These are phyloP conservation scores for Hortiboletus flavorubellus DNA, from an alignment of 768 basidiomycete species.

Conservation along the genomic window DNA sequence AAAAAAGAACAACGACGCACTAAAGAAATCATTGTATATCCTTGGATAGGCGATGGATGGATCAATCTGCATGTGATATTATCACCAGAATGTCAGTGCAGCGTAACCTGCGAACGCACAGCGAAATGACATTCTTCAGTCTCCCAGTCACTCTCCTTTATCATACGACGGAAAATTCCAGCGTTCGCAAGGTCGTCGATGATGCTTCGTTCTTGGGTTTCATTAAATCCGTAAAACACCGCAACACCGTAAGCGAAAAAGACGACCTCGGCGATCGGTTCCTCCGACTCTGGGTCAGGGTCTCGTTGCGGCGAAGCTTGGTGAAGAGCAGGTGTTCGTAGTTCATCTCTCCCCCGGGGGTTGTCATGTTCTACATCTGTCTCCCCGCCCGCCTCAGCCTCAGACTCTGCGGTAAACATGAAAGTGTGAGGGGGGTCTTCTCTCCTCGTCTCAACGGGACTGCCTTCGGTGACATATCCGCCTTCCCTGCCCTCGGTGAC, in stretches of 20 bases:
- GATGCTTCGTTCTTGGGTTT: conserved; percentile 75
- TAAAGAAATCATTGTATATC: conserved; percentile 96
- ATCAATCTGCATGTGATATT: conserved; percentile 57
- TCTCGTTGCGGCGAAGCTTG: not conserved
- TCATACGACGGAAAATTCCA: conserved; percentile 58
- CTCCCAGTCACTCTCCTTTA: conserved; percentile 78
- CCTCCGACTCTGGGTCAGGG: conserved; percentile 19
- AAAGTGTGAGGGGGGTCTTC: not conserved
- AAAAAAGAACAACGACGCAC: conserved; percentile 43
- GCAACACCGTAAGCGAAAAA: conserved; percentile 88
- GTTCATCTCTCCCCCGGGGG: not conserved
- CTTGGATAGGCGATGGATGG: conserved; percentile 79
- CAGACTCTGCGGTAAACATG: conserved; percentile 6
- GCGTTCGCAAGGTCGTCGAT: conserved; percentile 80
- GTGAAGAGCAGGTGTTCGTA: conserved; percentile 3
- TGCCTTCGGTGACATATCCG: conserved; percentile 58
- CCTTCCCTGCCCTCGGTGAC: conserved; percentile 35
- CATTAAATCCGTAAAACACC: conserved; percentile 87
- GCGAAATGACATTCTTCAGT: conserved; percentile 90
- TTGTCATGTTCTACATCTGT: conserved; percentile 14
- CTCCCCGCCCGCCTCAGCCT: conserved; percentile 1
- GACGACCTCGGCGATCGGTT: conserved; percentile 66
- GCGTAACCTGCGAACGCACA: conserved; percentile 35
- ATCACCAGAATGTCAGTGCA: not conserved
- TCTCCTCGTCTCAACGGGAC: conserved; percentile 10